Evolutionary conservation across 441 rosid genomes (phyloP), one percentile per base, ranked within the genome.

Genomic region (Corymbia calophylla): DNA sequence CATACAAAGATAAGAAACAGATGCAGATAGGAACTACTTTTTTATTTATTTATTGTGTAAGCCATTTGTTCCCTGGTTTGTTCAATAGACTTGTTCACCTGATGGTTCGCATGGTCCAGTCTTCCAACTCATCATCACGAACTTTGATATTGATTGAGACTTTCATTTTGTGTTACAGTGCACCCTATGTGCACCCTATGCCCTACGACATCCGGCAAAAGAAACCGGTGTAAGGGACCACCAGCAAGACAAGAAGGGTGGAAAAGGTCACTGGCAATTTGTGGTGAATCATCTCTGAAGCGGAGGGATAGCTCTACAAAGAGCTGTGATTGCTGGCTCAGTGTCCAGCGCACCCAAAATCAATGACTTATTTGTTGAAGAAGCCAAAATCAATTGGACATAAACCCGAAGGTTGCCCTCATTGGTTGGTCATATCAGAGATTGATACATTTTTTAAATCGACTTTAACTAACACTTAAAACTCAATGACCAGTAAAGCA

Each of bases 91-190:
- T 91, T 21, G 17, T 84, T n/a, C 89, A 82, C 39, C 48, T 88
- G 85, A 91, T 81, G 87, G 54, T 87, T 91, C 94, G 90, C 93
- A 88, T 90, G 93, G 89, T 48, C 48, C 25, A 90, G 94, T 89
- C 91, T 89, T 91, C 73, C 12, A 73, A 87, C 27, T 91, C 32
- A 39, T 87, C 54, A 86, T 90, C 89, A 87, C 53, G 35, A 39
- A 68, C 51, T 62, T 68, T 66, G 48, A 35, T 58, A 29, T 53
- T 27, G 58, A 73, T 39, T 73, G n/a, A 21, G n/a, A 39, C 84
- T 21, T 73, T 19, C 82, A 73, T 39, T 39, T 39, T 73, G 47
- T 7, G 84, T 73, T 73, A 1, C 17, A 12, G 44, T 39, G 44
- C 44, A 39, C 44, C 44, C 44, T 39, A 39, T 39, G 84, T 39